Evolutionary conservation across 2,329 filamentous ascomycete species (phyloP), one percentile per base, ranked within the genome.

Genomic region (Parastagonospora avenae): DNA sequence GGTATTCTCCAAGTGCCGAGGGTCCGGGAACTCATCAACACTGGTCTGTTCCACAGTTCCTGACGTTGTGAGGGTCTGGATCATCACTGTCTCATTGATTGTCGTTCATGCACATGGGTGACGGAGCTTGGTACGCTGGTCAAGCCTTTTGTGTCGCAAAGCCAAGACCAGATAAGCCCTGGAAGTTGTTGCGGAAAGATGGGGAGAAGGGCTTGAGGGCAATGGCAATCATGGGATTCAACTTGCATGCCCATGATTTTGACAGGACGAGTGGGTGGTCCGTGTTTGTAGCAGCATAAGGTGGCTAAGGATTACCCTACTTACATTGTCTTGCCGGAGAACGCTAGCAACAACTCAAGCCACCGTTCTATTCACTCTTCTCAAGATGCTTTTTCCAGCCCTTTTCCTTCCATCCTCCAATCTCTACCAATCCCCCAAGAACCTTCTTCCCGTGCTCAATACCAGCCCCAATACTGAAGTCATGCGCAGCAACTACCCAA

Each of bases 401-500:
- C 30, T 60, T 66, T 16, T 48, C 44, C 10, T 24, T 48, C 67
- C 69, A 71, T 1, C 54, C 57, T 29, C 66, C 64, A 24, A 71
- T 42, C 29, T 52, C 40, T 10, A 68, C 46, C 8, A 70, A 49
- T 0, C 67, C 66, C 27, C 63, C 43, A 8, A 72, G 59, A 29
- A 62, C 58, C 44, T 60, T 62, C 46, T 54, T 44, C 2, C 56
- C 62, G 3, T 56, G 42, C 16, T 50, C 42, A 31, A 71, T 63
- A 1, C 44, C 48, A 28, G 68, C 57, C 4, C 64, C 63, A 15
- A 69, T 50, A 40, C 58, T 69, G 28, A 58, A 63, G 27, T 72
- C 68, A 43, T 72, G 69, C 7, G 68, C 69, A 8, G 61, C 67
- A 42, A 70, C 42, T 5, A 71, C 65, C 65, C 66, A 71, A 2